Base-by-base conservation (phyloP, 2,329 filamentous ascomycete genomes). In the Fusarium humuli region DNA sequence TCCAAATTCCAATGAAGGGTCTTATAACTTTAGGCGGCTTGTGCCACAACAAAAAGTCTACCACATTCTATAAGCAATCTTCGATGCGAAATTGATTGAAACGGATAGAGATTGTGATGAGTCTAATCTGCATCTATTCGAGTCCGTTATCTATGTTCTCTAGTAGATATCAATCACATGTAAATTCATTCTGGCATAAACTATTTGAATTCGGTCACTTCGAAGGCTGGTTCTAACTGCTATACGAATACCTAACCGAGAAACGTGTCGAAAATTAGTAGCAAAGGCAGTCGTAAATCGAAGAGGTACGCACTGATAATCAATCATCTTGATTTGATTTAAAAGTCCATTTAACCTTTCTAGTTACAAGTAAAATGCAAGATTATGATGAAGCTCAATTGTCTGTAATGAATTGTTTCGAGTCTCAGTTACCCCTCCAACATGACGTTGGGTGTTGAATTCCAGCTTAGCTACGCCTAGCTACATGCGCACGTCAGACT, bases 361-460 rank as follows among this genome's bases (percentile, higher is more conserved):
- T n/a, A n/a, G 34, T 12, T 37, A 11, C n/a, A 37, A 18, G 23
- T n/a, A 18, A 6, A 4, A 13, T 48, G 14, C 2, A 57, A 25
- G 23, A 52, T 11, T 41, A 42, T 25, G 9, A 11, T 37, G 23
- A 16, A 45, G 29, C 18, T 14, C 34, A 10, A 37, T 37, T 6
- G 34, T 27, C 25, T 27, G 25, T 27, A 27, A n/a, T 12, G 11
- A 4, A 23, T 23, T 61, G 22, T 42, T 20, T n/a, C 6, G 42
- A 25, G 23, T 47, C 53, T 42, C 18, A 58, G 34, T 65, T 68
- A 67, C 64, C 58, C 73, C 73, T 75, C 71, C 71, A 68, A 61
- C 67, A 75, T 75, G 71, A 75, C 71, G 63, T 74, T 69, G 55
- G 40, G 47, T 60, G 65, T 74, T 71, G 61, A 53, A 50, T 64